Evolutionary conservation across 805 yeast genomes (phyloP).

Genomic region (Kuraishia ogatae): DNA sequence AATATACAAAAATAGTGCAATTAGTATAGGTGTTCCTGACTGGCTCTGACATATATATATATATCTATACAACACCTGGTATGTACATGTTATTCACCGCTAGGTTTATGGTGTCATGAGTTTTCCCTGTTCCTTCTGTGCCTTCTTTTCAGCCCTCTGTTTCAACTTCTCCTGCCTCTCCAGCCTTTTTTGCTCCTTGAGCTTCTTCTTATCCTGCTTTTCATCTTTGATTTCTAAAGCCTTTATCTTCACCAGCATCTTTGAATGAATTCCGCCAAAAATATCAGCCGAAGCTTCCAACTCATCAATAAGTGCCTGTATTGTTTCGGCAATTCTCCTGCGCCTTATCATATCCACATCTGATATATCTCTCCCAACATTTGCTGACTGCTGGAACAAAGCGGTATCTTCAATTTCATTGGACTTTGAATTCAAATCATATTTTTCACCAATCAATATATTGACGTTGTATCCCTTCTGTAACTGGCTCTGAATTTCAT

Average conservation of each 20-base stretch:
- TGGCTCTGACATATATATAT: too few relatives aligned
- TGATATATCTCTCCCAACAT: neutral
- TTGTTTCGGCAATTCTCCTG: neutral
- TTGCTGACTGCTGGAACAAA: neutral
- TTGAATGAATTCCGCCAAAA: neutral
- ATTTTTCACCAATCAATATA: conserved; percentile 31
- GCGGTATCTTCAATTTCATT: neutral
- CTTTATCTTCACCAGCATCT: neutral
- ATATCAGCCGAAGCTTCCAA: neutral
- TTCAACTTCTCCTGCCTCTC: neutral
- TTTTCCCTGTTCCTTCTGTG: neutral
- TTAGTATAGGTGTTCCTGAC: too few relatives aligned
- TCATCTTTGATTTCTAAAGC: neutral
- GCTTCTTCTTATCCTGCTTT: neutral
- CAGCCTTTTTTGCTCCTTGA: neutral
- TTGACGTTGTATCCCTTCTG: conserved; percentile 33
- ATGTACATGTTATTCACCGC: too few relatives aligned
- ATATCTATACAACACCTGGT: too few relatives aligned
- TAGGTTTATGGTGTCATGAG: neutral
- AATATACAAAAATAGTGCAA: too few relatives aligned
- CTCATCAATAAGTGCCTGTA: neutral
- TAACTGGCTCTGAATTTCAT: conserved; percentile 37
- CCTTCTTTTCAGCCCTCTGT: neutral
- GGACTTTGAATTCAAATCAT: conserved; percentile 4
- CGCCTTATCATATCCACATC: neutral